Evolutionary conservation across 306 rosid genomes (phyloP).

Genomic region (Glycine tomentella): DNA sequence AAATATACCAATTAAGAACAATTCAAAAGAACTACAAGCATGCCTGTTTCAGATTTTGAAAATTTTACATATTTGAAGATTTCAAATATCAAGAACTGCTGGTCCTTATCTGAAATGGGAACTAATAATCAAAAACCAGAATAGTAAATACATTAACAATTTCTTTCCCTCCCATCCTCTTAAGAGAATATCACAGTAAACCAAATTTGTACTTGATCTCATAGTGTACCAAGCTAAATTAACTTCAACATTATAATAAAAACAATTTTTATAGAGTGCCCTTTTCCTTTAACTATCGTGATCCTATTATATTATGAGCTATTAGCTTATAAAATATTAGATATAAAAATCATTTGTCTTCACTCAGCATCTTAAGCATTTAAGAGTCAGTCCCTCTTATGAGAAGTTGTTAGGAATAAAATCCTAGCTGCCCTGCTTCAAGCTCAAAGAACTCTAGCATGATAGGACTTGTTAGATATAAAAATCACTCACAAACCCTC

Average conservation of each 20-base stretch:
- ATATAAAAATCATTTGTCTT: background rate
- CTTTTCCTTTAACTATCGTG: background rate
- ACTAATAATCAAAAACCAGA: background rate
- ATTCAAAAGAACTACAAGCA: slow-evolving; percentile 22
- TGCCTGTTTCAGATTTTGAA: slow-evolving; percentile 12
- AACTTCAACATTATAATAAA: background rate
- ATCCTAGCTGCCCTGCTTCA: background rate
- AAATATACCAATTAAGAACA: slow-evolving; percentile 14
- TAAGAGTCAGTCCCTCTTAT: background rate
- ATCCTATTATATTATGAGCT: slow-evolving; percentile 11
- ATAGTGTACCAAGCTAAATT: slow-evolving; percentile 18
- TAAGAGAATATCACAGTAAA: background rate
- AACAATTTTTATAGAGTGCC: background rate
- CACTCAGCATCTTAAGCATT: slow-evolving; percentile 6
- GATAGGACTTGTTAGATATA: background rate
- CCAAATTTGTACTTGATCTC: slow-evolving; percentile 13
- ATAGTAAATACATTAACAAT: background rate
- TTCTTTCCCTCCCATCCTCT: background rate
- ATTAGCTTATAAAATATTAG: slow-evolving; percentile 9
- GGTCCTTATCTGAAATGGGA: slow-evolving; percentile 20
- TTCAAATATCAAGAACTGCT: slow-evolving; percentile 5
- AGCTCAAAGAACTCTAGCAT: background rate
- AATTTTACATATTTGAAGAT: slow-evolving; percentile 4
- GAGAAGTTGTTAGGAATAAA: background rate
- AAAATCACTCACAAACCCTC: background rate